Evolutionary conservation across 805 yeast genomes (phyloP), one percentile per base, ranked within the genome.

Genomic region (Sugiyamaella lignohabitans): DNA sequence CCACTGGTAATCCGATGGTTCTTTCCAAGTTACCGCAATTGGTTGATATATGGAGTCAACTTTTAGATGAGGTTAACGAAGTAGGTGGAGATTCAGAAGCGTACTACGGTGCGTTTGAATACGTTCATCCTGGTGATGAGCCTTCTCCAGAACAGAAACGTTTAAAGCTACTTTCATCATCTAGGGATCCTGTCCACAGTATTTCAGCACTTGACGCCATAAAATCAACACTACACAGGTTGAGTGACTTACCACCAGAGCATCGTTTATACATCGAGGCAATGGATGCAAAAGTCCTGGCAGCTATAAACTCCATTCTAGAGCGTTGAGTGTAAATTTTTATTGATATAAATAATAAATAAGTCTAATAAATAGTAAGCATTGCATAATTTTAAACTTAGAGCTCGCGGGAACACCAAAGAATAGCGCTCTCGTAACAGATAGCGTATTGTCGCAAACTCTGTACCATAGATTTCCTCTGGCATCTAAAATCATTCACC

Each of bases 381-480:
- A n/a, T n/a, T n/a, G n/a, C n/a, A n/a, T n/a, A n/a, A n/a, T n/a
- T n/a, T n/a, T n/a, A n/a, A n/a, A n/a, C n/a, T 39, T 20, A 37
- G 14, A 35, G 21, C 8, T 42, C 37, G 36, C 32, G 38, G 21
- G 49, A 23, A 29, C 47, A 45, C 57, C 70, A 48, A 5, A 56
- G 51, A 38, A 67, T 50, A 4, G 76, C 60, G 10, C 78, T 69
- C 51, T 87, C 93, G 62, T 87, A 86, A 61, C 91, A 82, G 51
- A 80, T 72, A 19, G 82, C 69, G 55, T 75, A 84, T 63, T 86
- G 95, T 49, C 82, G 79, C 49, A 85, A 71, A 57, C 79, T 83
- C 60, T 86, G 95, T 11, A 87, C 95, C 93, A 86, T 86, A 3
- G 88, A 80, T 21, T 86, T 71, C 53, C 95, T 66, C 62, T 85